These are phyloP conservation scores for Heliosperma pusillum DNA, from an alignment of 148 eudicot genomes.

Conservation along the genomic window DNA sequence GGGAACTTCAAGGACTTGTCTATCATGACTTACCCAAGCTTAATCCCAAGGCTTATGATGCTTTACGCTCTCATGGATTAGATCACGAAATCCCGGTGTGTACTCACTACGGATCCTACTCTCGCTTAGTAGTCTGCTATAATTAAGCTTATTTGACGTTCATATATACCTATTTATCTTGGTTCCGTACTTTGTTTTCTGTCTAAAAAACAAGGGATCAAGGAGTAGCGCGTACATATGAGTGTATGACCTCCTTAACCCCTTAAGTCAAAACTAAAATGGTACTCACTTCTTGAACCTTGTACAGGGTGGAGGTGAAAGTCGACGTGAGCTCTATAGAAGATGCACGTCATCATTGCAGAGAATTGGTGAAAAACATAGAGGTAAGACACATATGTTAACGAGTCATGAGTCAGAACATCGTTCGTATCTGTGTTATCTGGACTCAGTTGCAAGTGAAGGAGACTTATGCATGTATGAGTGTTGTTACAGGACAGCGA, in stretches of 20 bases:
- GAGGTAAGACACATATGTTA: conserved; percentile 34
- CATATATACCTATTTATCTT: not conserved
- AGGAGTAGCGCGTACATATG: no score
- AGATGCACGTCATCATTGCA: conserved; percentile 64
- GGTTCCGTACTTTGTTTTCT: no score
- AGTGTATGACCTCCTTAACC: no score
- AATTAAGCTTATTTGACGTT: not conserved
- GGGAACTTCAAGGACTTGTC: conserved; percentile 74
- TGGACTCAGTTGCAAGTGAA: not conserved
- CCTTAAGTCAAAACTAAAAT: conserved; percentile 1
- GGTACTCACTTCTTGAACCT: not conserved
- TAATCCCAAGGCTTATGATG: conserved; percentile 53
- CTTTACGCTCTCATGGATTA: conserved; percentile 39
- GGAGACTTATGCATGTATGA: not conserved
- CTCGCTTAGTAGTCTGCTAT: not conserved
- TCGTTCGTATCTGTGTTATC: no score
- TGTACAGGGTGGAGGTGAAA: conserved; percentile 94
- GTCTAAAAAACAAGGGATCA: no score
- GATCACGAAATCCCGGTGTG: conserved; percentile 78
- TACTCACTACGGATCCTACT: not conserved
- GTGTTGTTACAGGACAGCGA: conserved; percentile 50
- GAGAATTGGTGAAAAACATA: conserved; percentile 62
- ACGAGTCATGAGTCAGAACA: not conserved
- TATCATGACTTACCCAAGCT: conserved; percentile 39
- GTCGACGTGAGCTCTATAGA: conserved; percentile 55